Base-by-base conservation (phyloP, 768 basidiomycete species). In the Tephrocybe sp. region DNA sequence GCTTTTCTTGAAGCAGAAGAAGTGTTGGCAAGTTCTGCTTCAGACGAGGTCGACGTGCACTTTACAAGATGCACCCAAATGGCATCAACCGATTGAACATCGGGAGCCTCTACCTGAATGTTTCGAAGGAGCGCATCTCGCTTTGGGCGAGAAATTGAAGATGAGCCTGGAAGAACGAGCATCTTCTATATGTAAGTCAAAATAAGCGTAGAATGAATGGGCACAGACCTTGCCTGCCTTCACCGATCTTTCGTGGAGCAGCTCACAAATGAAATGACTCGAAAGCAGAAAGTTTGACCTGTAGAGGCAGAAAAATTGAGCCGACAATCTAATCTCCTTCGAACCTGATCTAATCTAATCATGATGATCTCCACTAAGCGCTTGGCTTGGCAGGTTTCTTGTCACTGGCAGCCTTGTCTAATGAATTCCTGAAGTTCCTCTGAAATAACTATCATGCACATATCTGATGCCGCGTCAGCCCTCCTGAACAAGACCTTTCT, bases 41-140 rank as follows among this genome's bases (percentile, higher is more conserved):
- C 76, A 0, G 74, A 62, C 1, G 65, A 63, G 2, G 63, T 56
- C 2, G 79, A 74, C 8, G 69, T 65, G 51, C 82, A 80, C 56
- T 89, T 82, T 58, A 97, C 80, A 12, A 95, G 79, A 67, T 99
- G 97, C 4, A 95, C 66, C 74, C 86, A 91, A 47, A 94, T 72
- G 10, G 89, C 85, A 57, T 97, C 92, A 42, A 97, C 68, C 3
- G 88, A 81, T 7, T 68, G 59, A 59, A 97, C 64, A 41, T 74
- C 68, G 0, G 84, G 68, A 40, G 74, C 69, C 47, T 60, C 61
- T 37, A 70, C 61, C 60, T 84, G 84, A 50, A 93, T 78, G 18
- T 73, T 65, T 30, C 69, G 68, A 41, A 94, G 72, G 13, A 95
- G 78, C 21, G 73, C 73, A 46, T 82, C 76, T 42, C 87, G 83